Conservation (phyloP, 169 alveolate species). For the Eimeria maxima region DNA sequence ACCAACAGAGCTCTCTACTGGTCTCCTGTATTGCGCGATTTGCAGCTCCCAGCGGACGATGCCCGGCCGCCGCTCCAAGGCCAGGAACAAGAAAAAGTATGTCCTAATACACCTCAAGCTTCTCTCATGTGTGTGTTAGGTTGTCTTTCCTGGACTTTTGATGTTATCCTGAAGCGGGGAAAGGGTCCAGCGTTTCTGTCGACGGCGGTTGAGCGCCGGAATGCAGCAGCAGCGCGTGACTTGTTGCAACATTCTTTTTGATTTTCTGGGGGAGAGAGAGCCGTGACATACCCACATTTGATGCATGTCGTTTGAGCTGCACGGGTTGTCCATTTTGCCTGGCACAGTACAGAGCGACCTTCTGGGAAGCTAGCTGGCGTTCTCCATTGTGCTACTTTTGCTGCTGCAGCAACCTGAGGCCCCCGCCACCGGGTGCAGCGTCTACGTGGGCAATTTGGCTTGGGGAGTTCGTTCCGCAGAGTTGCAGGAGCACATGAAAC, state of each 20-base stretch:
- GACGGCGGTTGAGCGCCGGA: neutral
- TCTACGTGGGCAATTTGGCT: constrained; percentile 94
- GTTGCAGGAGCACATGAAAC: constrained; percentile 94
- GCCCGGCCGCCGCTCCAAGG: constrained; percentile 74
- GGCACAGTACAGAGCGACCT: neutral
- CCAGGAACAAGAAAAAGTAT: constrained; percentile 73
- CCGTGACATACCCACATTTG: neutral
- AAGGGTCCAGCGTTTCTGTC: neutral
- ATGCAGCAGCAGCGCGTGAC: neutral
- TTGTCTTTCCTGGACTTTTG: neutral
- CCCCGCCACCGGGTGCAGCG: constrained; percentile 91
- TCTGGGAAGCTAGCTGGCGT: neutral
- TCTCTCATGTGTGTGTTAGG: neutral
- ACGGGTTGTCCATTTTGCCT: neutral
- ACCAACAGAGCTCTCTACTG: neutral
- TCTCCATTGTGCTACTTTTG: neutral
- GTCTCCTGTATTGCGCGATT: constrained; percentile 30
- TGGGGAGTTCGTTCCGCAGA: constrained; percentile 95
- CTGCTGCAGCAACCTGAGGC: constrained; percentile 70
- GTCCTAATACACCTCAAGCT: neutral
- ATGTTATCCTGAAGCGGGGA: neutral
- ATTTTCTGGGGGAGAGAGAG: neutral
- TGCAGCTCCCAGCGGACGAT: constrained; percentile 79
- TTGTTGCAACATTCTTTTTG: neutral
- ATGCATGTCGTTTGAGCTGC: neutral